Base-by-base conservation (phyloP, 345 rosid genomes). In the Acer negundo region DNA sequence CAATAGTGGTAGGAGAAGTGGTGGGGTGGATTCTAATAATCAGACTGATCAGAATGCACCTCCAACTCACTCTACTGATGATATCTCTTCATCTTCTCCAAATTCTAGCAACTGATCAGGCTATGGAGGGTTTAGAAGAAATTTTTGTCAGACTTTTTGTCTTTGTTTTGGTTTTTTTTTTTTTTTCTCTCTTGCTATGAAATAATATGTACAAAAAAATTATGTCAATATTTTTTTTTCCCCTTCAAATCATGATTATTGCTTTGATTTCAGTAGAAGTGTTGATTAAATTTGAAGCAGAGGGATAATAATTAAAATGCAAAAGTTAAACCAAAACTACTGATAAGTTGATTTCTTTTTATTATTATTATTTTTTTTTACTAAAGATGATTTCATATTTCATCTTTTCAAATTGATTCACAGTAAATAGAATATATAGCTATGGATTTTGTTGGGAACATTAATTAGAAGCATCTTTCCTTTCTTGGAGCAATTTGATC, bases 401-500 rank as follows among this genome's bases (percentile, higher is more conserved):
- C 38, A 31, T 31, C 38, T 31, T 0, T 31, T 31, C 38, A 31
- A 31, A 28, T 28, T 28, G 1, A 26, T 26, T 1, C 28, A 26
- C 28, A 26, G 28, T 26, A 26, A 26, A 1, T 26, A 28, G 31
- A 28, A 28, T 28, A 28, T 28, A 1, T 4, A 31, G 38, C 38
- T 31, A 31, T 31, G 38, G 38, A 28, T 31, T 35, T 35, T 35
- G 38, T 35, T 5, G 6, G 6, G 38, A 35, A 35, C 6, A 35
- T 35, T 35, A 35, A 35, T 35, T 35, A 35, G 35, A 4, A 35
- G 38, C 38, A 35, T 35, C 38, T 70, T 69, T 16, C 4, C 89
- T 73, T 76, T 85, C 87, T 72, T 72, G 72, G 20, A 88, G 83
- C 40, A 90, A 84, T 55, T 82, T 86, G 79, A 88, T 80, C 75